These are phyloP conservation scores for Chenopodium formosanum DNA, from an alignment of 148 eudicot genomes.

Conservation along the genomic window DNA sequence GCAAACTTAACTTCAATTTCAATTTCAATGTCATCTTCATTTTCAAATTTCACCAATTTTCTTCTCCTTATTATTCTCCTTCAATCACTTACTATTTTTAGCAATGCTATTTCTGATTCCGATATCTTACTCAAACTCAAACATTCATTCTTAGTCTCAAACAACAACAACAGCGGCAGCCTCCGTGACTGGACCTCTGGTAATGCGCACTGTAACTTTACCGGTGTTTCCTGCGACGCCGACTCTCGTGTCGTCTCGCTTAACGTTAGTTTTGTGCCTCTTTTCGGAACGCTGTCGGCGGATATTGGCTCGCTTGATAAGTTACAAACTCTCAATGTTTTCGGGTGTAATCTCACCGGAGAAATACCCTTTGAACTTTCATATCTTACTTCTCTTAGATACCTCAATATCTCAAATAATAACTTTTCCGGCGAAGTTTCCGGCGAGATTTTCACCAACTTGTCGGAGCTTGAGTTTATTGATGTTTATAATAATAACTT, in stretches of 20 bases:
- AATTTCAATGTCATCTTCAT: not conserved
- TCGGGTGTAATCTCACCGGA: conserved; percentile 53
- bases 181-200: conserved; percentile 52
- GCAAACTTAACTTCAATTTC: not conserved
- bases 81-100: not conserved
- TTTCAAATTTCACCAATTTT: not conserved
- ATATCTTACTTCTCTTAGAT: conserved; percentile 30
- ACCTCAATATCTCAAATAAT: conserved; percentile 57
- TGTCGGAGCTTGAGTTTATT: conserved; percentile 40
- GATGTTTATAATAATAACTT: conserved; percentile 76
- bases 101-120: conserved; percentile 38
- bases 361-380: conserved; percentile 41
- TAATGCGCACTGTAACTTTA: conserved; percentile 58
- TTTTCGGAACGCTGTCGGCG: conserved; percentile 51
- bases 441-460: conserved; percentile 12
- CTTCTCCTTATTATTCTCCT: not conserved
- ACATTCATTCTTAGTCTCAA: conserved; percentile 39
- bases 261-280: conserved; percentile 34
- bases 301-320: conserved; percentile 44
- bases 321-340: conserved; percentile 47
- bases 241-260: conserved; percentile 43
- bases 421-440: conserved; percentile 44
- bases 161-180: conserved; percentile 8
- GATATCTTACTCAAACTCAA: conserved; percentile 50
- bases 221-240: conserved; percentile 63